phyloP scores from a whole-genome alignment of 768 basidiomycete species.

The Podaxis rugospora region DNA sequence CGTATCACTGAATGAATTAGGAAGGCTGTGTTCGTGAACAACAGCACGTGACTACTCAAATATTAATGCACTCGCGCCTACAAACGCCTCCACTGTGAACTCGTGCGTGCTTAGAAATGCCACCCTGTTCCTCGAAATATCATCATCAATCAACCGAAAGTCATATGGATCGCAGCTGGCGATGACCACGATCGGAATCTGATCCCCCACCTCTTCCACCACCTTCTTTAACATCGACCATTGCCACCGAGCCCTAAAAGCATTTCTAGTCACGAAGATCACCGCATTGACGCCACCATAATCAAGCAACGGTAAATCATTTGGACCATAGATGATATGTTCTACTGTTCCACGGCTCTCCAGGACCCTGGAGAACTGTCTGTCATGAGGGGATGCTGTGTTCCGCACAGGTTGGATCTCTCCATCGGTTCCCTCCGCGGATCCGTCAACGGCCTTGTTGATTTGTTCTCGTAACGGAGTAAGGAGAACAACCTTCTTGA shows the following conservation, averaged over 20 bases:
- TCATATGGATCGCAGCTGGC: conserved; percentile 71
- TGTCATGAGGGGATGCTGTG: conserved; percentile 54
- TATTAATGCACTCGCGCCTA: conserved; percentile 36
- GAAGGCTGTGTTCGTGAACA: conserved; percentile 6
- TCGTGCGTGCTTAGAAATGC: conserved; percentile 54
- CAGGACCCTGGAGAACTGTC: conserved; percentile 41
- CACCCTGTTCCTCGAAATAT: conserved; percentile 16
- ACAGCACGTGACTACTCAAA: conserved; percentile 26
- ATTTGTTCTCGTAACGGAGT: conserved; percentile 56
- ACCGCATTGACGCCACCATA: conserved; percentile 24
- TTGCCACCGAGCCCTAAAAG: conserved; percentile 51
- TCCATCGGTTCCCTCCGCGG: conserved; percentile 34
- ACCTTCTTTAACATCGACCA: conserved; percentile 29
- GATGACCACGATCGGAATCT: conserved; percentile 40
- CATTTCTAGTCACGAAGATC: conserved; percentile 58
- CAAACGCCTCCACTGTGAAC: conserved; percentile 49
- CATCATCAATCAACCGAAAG: conserved; percentile 23
- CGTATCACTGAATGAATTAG: conserved; percentile 2
- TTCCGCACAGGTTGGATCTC: conserved; percentile 42
- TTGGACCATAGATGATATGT: conserved; percentile 43
- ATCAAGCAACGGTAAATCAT: conserved; percentile 8
- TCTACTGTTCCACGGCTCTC: conserved; percentile 24
- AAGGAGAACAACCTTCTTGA: conserved; percentile 36
- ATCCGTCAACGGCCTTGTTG: conserved; percentile 56
- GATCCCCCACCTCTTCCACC: not conserved